Percentiles rank a stretch among this genome's conserved stretches.
phyloP scores from a whole-genome alignment of 2,329 filamentous ascomycete species.

The Aspergillus amoenus region DNA sequence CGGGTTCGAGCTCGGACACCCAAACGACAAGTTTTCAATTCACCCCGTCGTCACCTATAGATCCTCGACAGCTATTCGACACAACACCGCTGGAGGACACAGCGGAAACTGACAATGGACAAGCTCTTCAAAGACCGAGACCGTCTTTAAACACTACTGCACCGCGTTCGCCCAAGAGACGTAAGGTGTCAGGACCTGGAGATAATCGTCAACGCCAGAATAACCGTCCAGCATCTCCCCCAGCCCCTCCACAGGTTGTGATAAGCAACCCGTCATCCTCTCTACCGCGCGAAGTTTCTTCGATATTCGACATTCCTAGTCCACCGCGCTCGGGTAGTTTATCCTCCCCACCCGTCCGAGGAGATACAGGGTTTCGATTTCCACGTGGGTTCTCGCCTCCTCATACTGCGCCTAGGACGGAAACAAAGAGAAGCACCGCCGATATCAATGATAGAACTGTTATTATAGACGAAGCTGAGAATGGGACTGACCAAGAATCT shows the following conservation, averaged over 20 bases:
- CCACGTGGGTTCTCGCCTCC: slow-evolving; percentile 36
- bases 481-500: slow-evolving; percentile 15
- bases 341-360: slow-evolving; percentile 26
- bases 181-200: slow-evolving; percentile 30
- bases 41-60: slow-evolving; percentile 27
- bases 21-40: slow-evolving; percentile 31
- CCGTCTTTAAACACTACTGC: slow-evolving; percentile 1
- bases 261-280: slow-evolving; percentile 24
- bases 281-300: slow-evolving; percentile 4
- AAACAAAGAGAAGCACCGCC: slow-evolving; percentile 20
- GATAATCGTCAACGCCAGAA: slow-evolving; percentile 9
- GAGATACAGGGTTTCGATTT: slow-evolving; percentile 34
- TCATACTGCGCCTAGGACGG: slow-evolving; percentile 25
- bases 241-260: slow-evolving; percentile 24
- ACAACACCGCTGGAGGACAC: neutral
- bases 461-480: slow-evolving; percentile 14
- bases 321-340: slow-evolving; percentile 40
- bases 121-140: slow-evolving; percentile 2
- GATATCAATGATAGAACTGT: slow-evolving; percentile 16
- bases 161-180: slow-evolving; percentile 33
- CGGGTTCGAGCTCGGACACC: slow-evolving; percentile 33
- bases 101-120: neutral
- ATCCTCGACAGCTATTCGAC: slow-evolving; percentile 5
- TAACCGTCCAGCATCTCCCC: slow-evolving; percentile 12
- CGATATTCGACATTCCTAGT: slow-evolving; percentile 38